These are phyloP conservation scores for Cutaneotrichosporon sp. DNA, from an alignment of 1,284 basidiomycete species.

Conservation along the genomic window DNA sequence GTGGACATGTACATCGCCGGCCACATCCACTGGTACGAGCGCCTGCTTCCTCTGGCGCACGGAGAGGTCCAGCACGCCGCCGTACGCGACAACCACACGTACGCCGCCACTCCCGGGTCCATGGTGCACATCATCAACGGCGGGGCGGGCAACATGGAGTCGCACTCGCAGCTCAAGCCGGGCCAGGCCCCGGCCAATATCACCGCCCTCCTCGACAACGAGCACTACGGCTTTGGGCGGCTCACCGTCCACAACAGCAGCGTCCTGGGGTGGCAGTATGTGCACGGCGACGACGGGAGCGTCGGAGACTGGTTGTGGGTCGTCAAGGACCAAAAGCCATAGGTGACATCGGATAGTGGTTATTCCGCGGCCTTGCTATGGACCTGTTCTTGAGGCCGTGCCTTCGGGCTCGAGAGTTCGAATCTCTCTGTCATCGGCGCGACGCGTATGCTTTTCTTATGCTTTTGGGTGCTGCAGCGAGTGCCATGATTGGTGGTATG, in stretches of 20 bases:
- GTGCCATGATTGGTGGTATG: neutral
- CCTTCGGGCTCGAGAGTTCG: constrained; percentile 1
- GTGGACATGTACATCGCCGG: constrained; percentile 48
- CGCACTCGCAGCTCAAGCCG: constrained; percentile 35
- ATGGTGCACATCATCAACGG: constrained; percentile 44
- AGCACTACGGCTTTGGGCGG: constrained; percentile 37
- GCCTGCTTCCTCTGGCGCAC: constrained; percentile 43
- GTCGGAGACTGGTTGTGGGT: constrained; percentile 30
- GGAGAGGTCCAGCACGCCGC: constrained; percentile 32
- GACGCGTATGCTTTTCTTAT: neutral
- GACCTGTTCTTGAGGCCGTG: neutral
- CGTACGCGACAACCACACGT: constrained; percentile 44
- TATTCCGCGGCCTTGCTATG: constrained; percentile 1
- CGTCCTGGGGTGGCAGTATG: constrained; percentile 30
- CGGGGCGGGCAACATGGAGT: constrained; percentile 46
- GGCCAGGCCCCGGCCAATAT: constrained; percentile 25
- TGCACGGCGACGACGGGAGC: constrained; percentile 29
- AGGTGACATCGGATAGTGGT: constrained; percentile 2
- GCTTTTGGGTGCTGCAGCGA: too few relatives aligned
- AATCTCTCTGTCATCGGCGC: neutral
- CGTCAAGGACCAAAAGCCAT: constrained; percentile 18
- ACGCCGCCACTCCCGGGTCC: constrained; percentile 17
- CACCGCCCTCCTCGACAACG: constrained; percentile 35
- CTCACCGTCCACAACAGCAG: constrained; percentile 45
- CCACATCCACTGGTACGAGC: constrained; percentile 52